Evolutionary conservation across 257 asterid species (phyloP).

Genomic region (Salvia hispanica): DNA sequence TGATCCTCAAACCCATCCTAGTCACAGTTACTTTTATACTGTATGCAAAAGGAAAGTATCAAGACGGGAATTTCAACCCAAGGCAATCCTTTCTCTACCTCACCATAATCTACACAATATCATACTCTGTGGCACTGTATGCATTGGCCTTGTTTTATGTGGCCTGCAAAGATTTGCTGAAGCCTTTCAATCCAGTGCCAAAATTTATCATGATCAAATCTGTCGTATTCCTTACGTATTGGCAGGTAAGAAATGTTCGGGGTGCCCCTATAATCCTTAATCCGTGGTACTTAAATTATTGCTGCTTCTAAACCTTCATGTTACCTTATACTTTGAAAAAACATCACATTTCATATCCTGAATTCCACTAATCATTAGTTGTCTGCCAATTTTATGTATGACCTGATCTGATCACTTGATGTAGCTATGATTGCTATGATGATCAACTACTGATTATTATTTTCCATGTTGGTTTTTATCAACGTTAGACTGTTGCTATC

Average conservation of each 20-base stretch:
- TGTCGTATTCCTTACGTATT: conserved; percentile 90
- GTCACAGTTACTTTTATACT: conserved; percentile 77
- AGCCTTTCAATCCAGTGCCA: conserved; percentile 97
- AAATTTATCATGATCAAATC: conserved; percentile 91
- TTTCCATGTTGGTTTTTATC: not conserved
- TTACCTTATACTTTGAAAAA: conserved; percentile 1
- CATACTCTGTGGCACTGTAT: conserved; percentile 92
- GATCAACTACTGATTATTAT: not conserved
- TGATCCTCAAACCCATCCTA: conserved; percentile 88
- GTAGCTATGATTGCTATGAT: conserved; percentile 1
- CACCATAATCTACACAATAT: conserved; percentile 87
- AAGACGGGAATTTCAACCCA: conserved; percentile 93
- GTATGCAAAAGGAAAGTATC: conserved; percentile 86
- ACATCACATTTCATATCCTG: too few relatives aligned
- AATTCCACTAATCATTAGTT: not conserved
- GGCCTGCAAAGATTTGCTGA: conserved; percentile 97
- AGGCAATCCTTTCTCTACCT: conserved; percentile 88
- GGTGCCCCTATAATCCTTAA: too few relatives aligned
- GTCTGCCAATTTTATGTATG: conserved; percentile 9
- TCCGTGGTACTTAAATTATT: not conserved
- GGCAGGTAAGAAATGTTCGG: conserved; percentile 66
- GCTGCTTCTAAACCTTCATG: conserved; percentile 16
- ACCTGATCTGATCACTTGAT: not conserved
- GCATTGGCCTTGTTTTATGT: conserved; percentile 88
- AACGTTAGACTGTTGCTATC: not conserved